phyloP scores from a whole-genome alignment of 2,329 filamentous ascomycete species.

The Cladophialophora psammophila region DNA sequence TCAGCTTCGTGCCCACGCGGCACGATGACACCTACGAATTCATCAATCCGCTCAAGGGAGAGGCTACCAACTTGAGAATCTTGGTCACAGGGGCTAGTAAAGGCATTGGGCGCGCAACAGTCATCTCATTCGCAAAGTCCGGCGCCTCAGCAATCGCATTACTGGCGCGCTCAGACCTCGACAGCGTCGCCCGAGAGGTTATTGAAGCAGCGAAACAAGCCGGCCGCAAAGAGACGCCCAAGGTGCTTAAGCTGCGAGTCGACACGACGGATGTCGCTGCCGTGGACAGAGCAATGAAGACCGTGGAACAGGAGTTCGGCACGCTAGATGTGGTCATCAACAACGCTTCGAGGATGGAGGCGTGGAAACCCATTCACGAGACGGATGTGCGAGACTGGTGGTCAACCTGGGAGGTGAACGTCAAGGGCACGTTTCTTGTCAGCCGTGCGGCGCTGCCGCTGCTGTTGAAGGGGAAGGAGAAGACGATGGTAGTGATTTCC shows the following conservation, averaged over 20 bases:
- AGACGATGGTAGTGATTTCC: constrained; percentile 48
- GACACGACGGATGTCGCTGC: constrained; percentile 52
- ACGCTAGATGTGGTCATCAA: constrained; percentile 41
- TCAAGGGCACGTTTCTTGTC: constrained; percentile 52
- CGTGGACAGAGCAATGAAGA: constrained; percentile 47
- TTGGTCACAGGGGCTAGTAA: constrained; percentile 49
- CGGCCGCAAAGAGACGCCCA: constrained; percentile 45
- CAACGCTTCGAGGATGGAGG: constrained; percentile 38
- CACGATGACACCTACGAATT: constrained; percentile 62
- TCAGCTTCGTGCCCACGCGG: constrained; percentile 15
- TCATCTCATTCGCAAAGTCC: constrained; percentile 44
- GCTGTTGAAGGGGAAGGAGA: constrained; percentile 42
- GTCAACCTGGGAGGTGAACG: constrained; percentile 59
- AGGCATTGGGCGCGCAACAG: constrained; percentile 48
- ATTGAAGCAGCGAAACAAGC: constrained; percentile 47
- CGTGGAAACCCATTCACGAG: constrained; percentile 41
- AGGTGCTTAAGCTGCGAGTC: constrained; percentile 53
- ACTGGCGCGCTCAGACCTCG: constrained; percentile 59
- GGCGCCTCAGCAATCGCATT: constrained; percentile 59
- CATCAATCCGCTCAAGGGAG: constrained; percentile 51
- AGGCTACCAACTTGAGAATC: constrained; percentile 45
- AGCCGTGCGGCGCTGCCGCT: constrained; percentile 43
- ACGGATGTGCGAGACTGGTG: constrained; percentile 53
- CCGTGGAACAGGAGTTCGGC: constrained; percentile 45
- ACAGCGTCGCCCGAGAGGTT: constrained; percentile 48